These are phyloP conservation scores for Hypomontagnella submonticulosa DNA, from an alignment of 495 filamentous ascomycete species.

Conservation along the genomic window DNA sequence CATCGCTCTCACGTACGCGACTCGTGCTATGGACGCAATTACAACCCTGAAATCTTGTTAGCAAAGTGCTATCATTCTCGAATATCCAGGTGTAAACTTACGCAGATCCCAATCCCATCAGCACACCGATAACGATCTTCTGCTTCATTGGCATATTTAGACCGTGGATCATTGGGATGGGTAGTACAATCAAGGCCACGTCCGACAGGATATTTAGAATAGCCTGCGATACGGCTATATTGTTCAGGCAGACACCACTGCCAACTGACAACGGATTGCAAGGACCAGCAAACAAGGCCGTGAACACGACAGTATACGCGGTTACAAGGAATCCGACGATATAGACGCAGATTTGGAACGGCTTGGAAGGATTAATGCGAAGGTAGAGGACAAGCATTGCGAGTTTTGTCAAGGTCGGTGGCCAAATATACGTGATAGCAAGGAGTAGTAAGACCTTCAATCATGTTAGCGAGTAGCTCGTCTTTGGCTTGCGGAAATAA, in stretches of 20 bases:
- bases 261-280: constrained; percentile 15
- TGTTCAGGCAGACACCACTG: constrained; percentile 13
- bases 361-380: constrained; percentile 10
- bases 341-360: constrained; percentile 8
- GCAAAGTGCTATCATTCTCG: background rate
- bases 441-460: constrained; percentile 7
- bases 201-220: constrained; percentile 18
- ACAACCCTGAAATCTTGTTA: constrained; percentile 7
- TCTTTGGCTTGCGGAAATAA: background rate
- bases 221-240: constrained; percentile 9
- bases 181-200: constrained; percentile 8
- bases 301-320: constrained; percentile 4
- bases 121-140: constrained; percentile 5
- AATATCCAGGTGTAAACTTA: background rate
- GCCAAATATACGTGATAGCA: constrained; percentile 22
- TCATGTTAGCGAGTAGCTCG: background rate
- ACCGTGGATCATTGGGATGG: constrained; percentile 9
- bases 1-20: constrained; percentile 17
- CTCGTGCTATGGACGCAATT: constrained; percentile 13
- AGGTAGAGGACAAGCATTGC: constrained; percentile 22
- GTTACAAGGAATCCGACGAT: constrained; percentile 4
- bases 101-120: constrained; percentile 18
- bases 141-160: constrained; percentile 14
- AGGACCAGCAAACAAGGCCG: constrained; percentile 8
- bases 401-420: constrained; percentile 15